phyloP scores from a whole-genome alignment of 768 basidiomycete genomes.

The Hypsizygus marmoreus region DNA sequence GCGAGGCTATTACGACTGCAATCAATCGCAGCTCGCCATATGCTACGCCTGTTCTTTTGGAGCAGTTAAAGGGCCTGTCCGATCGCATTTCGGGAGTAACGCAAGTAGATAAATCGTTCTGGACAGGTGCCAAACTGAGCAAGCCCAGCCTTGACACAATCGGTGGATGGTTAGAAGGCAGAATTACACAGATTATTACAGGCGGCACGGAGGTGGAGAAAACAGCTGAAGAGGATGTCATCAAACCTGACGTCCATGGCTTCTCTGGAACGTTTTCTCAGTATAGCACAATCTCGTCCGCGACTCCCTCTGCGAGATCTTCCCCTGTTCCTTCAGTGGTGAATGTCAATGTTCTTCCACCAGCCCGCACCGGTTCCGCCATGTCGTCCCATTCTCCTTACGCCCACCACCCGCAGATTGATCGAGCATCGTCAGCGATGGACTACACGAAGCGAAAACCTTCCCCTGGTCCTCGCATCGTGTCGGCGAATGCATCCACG shows the following conservation, averaged over 20 bases:
- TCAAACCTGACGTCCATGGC: conserved; percentile 39
- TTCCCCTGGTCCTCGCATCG: conserved; percentile 56
- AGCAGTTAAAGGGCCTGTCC: conserved; percentile 75
- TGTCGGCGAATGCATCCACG: conserved; percentile 53
- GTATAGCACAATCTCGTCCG: conserved; percentile 89
- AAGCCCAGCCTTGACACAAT: conserved; percentile 93
- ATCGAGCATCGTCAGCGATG: conserved; percentile 78
- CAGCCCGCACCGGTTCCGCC: conserved; percentile 69
- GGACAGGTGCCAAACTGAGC: conserved; percentile 84
- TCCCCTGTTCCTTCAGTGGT: conserved; percentile 68
- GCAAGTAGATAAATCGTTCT: conserved; percentile 78
- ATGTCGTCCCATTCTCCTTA: conserved; percentile 57
- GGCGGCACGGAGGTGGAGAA: conserved; percentile 74
- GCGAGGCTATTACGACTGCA: conserved; percentile 80
- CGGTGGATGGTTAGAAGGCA: conserved; percentile 89
- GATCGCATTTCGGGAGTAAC: conserved; percentile 78
- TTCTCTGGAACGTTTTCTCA: conserved; percentile 87
- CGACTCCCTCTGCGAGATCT: conserved; percentile 70
- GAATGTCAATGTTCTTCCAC: conserved; percentile 43
- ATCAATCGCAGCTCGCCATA: conserved; percentile 66
- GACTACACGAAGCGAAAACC: conserved; percentile 63
- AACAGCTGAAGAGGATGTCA: conserved; percentile 35
- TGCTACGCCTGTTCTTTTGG: conserved; percentile 63
- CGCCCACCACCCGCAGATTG: conserved; percentile 54
- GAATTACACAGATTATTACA: conserved; percentile 92